phyloP scores from a whole-genome alignment of 208 protist species.

The Zelonia costaricensis region DNA sequence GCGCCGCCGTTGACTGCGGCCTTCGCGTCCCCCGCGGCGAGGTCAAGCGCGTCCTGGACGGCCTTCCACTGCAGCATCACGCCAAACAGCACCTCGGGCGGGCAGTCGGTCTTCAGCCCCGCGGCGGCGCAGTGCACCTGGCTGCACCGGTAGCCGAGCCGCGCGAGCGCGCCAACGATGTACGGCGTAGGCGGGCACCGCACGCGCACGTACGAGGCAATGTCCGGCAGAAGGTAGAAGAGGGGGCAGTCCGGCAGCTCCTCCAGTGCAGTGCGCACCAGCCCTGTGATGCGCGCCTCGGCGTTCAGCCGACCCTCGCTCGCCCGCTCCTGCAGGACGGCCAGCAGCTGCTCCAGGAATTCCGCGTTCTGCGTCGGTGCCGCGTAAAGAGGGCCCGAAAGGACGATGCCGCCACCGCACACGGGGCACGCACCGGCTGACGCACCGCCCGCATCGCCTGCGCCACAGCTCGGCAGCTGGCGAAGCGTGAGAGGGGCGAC shows the following conservation, averaged over 20 bases:
- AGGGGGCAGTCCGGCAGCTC: conserved; percentile 91
- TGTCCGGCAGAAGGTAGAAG: conserved; percentile 76
- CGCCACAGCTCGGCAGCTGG: conserved; percentile 4
- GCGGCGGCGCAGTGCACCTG: conserved; percentile 89
- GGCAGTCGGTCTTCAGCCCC: conserved; percentile 94
- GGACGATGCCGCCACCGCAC: conserved; percentile 72
- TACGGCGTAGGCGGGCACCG: conserved; percentile 73
- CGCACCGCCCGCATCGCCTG: neutral
- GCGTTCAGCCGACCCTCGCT: conserved; percentile 53
- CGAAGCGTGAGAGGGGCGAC: conserved; percentile 40
- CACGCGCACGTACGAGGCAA: conserved; percentile 77
- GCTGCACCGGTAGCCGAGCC: conserved; percentile 88
- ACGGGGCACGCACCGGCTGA: conserved; percentile 52
- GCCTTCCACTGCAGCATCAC: conserved; percentile 86
- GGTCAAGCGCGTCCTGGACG: conserved; percentile 33
- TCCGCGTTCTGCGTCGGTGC: conserved; percentile 85
- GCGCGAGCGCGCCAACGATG: conserved; percentile 74
- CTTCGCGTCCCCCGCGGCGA: neutral
- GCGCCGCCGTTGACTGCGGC: neutral
- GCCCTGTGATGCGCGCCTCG: conserved; percentile 75
- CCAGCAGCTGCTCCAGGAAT: conserved; percentile 77
- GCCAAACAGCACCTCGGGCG: conserved; percentile 75
- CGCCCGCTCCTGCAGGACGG: conserved; percentile 65
- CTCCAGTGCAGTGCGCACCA: conserved; percentile 80
- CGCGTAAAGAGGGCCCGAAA: conserved; percentile 95